Base-by-base conservation (phyloP, 2,329 filamentous ascomycete species). In the Colletotrichum zoysiae region DNA sequence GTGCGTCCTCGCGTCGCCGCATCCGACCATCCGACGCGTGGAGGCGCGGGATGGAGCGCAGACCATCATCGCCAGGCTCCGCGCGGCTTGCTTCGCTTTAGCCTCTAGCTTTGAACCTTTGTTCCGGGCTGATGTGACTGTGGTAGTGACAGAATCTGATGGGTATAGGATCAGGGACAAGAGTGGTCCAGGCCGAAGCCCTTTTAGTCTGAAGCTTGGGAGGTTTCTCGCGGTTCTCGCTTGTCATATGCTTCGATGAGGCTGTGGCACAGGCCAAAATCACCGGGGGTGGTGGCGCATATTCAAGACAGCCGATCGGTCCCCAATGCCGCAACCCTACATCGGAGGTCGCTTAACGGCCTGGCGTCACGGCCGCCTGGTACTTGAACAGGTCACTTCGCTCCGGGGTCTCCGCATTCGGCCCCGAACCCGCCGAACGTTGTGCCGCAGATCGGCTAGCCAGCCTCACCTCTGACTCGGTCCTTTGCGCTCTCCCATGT, bases 11-110 rank as follows among this genome's bases (percentile, higher is more conserved):
- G 23, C 35, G 46, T 53, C 44, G 61, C 53, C 55, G 33, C 44
- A 58, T 35, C 53, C 53, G 61, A 26, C n/a, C 46, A 65, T 64
- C 46, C 61, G 67, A 20, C 55, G 44, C 35, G 46, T 59, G 26
- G 44, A 26, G 14, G 46, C 23, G 23, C 26, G 50, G 61, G 53
- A 51, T 51, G 33, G 61, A 33, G 12, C 30, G 38, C 62, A 33
- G 23, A 40, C 7, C 33, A 12, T 33, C 44, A 9, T 40, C 18
- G 12, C 44, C 16, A 9, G 20, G 5, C 30, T 55, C 44, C 11
- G 26, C 26, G 7, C 38, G 38, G 53, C 61, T 65, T 59, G 4
- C 61, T 11, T 61, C 57, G 48, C 57, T 61, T 55, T 23, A n/a
- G 48, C 23, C 56, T 53, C 40, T 23, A 30, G 46, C 46, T n/a